phyloP scores from a whole-genome alignment of 805 yeast genomes.

The Sungouiella blattae region DNA sequence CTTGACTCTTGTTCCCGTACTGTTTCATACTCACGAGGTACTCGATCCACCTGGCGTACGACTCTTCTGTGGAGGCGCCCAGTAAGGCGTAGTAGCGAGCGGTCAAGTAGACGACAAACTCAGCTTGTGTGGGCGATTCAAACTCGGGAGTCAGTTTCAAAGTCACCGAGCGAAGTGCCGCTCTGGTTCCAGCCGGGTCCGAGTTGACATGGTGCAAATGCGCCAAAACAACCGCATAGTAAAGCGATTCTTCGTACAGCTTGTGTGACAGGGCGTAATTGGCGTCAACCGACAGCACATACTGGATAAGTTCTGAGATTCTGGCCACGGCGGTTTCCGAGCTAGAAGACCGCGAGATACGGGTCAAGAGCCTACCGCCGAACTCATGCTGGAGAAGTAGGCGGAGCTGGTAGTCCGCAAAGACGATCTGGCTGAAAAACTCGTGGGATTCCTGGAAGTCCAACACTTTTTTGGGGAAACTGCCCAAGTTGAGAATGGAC shows the following conservation, averaged over 20 bases:
- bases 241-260: conserved; percentile 28
- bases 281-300: conserved; percentile 23
- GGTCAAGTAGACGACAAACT: conserved; percentile 28
- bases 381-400: conserved; percentile 27
- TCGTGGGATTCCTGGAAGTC: conserved; percentile 32
- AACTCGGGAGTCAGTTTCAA: conserved; percentile 3
- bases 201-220: conserved; percentile 32
- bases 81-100: conserved; percentile 32
- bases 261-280: conserved; percentile 21
- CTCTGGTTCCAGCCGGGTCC: conserved; percentile 19
- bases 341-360: conserved; percentile 6
- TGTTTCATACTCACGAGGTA: conserved; percentile 21
- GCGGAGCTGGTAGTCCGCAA: conserved; percentile 38
- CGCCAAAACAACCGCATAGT: conserved; percentile 29
- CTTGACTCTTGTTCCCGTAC: conserved; percentile 23
- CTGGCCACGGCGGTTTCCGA: conserved; percentile 15
- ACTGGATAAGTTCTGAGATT: conserved; percentile 23
- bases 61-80: conserved; percentile 22
- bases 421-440: conserved; percentile 31
- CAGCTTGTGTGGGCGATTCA: conserved; percentile 9
- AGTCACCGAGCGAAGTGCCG: conserved; percentile 12
- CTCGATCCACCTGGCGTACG: conserved; percentile 25
- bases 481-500: conserved; percentile 30
- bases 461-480: conserved; percentile 34
- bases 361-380: conserved; percentile 21